Evolutionary conservation across 768 basidiomycete species (phyloP), one percentile per base, ranked within the genome.

Genomic region (Strobilomyces confusus): DNA sequence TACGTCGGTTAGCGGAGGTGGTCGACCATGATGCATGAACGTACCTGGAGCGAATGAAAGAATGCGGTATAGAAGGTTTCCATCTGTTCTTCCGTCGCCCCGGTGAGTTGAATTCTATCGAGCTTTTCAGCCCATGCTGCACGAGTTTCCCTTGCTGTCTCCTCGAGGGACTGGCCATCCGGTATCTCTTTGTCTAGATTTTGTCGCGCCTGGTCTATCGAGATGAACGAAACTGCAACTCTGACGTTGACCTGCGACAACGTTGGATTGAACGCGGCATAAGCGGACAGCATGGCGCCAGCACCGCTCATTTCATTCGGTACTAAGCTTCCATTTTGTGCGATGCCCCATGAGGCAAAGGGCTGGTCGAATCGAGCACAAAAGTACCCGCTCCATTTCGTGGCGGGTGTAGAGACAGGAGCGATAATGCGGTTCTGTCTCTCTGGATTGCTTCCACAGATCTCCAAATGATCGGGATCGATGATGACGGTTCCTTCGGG

Each of bases 141-240:
- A 7, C 83, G 75, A 15, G 79, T 81, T 0, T 38, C 40, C 15
- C 65, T 66, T 2, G 77, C 80, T 0, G 85, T 86, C 26, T 75
- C 65, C 49, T 84, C 82, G 5, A 87, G 68, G 1, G 75, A 65
- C 23, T 69, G 68, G 1, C 69, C 74, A 50, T 80, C 73, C 0
- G 76, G 75, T 42, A 79, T 74, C 57, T 82, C 81, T 1, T 62
- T 69, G 23, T 79, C 77, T 49, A 83, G 58, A 57, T 82, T 82
- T 52, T 63, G 59, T 37, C 78, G 67, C 0, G 86, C 86, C 54
- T 88, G 87, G 4, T 84, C 82, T 8, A 82, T 71, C 1, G 84
- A 87, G 52, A 90, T 86, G 65, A 89, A 88, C 5, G 87, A 89
- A 4, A 86, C 84, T 3, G 85, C 86, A 2, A 90, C 73, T 11